phyloP scores from a whole-genome alignment of 768 basidiomycete genomes.

The Roridomyces roridus region DNA sequence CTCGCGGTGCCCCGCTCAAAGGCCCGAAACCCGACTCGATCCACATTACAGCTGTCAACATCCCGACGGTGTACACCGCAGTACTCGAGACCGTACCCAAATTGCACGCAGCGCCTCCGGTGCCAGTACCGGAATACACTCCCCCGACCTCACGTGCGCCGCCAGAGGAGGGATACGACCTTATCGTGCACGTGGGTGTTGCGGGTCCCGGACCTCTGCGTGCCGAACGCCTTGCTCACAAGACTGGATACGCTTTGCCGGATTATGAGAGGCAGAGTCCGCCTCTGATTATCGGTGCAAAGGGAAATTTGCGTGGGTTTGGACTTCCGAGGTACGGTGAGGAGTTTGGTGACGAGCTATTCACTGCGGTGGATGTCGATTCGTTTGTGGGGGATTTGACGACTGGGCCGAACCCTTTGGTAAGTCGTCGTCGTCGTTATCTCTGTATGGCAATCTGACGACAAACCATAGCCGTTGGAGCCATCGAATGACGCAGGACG shows the following conservation, averaged over 20 bases:
- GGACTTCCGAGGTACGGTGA: constrained; percentile 15
- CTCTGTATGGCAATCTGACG: not conserved
- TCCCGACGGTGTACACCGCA: constrained; percentile 20
- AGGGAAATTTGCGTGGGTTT: constrained; percentile 16
- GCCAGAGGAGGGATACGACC: constrained; percentile 20
- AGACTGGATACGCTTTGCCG: constrained; percentile 21
- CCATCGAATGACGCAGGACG: constrained; percentile 80
- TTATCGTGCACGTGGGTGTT: constrained; percentile 25
- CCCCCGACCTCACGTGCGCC: constrained; percentile 12
- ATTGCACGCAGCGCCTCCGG: constrained; percentile 18
- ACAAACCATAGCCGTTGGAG: constrained; percentile 27
- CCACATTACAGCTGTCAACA: constrained; percentile 21
- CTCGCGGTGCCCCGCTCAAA: constrained; percentile 18
- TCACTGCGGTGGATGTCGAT: constrained; percentile 20
- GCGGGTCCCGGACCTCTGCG: constrained; percentile 12
- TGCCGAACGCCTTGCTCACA: constrained; percentile 22
- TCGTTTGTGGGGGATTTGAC: constrained; percentile 1
- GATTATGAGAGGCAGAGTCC: constrained; percentile 19
- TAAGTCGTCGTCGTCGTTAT: not conserved
- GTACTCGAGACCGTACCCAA: constrained; percentile 18
- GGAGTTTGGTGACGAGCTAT: constrained; percentile 22
- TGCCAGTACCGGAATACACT: constrained; percentile 6
- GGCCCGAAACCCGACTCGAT: constrained; percentile 15
- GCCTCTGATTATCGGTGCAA: constrained; percentile 7
- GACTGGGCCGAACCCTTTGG: not conserved